A percentile compares a stretch with the other conserved stretches of the same genome.
Conservation (phyloP, 106 monocot species). For the Dendrobium chrysotoxum region DNA sequence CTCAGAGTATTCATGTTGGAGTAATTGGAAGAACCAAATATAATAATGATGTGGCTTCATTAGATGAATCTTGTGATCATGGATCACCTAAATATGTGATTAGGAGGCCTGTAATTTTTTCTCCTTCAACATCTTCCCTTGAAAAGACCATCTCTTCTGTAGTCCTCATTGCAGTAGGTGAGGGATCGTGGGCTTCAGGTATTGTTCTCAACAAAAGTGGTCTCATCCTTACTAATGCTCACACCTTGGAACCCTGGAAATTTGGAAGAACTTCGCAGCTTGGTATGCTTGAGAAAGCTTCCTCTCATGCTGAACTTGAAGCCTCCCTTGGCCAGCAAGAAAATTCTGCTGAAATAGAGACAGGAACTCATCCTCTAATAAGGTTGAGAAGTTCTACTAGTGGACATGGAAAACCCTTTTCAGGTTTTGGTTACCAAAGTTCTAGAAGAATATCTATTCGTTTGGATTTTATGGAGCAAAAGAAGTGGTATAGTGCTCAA, state of each 20-base stretch:
- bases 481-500: slow-evolving; percentile 58
- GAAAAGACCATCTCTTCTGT: slow-evolving; percentile 57
- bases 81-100: not conserved
- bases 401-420: slow-evolving; percentile 13
- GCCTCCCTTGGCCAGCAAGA: not conserved
- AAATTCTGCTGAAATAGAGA: slow-evolving; percentile 5
- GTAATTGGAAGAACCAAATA: slow-evolving; percentile 2
- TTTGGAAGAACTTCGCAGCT: slow-evolving; percentile 50
- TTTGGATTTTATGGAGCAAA: slow-evolving; percentile 37
- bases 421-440: slow-evolving; percentile 22
- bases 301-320: not conserved
- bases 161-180: slow-evolving; percentile 69
- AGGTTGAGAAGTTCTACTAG: slow-evolving; percentile 13
- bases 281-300: slow-evolving; percentile 25
- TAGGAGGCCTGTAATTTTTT: slow-evolving; percentile 8
- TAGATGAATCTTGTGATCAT: not conserved
- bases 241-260: slow-evolving; percentile 90
- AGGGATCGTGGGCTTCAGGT: slow-evolving; percentile 90
- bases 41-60: slow-evolving; percentile 7
- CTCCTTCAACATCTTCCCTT: slow-evolving; percentile 19
- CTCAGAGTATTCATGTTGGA: slow-evolving; percentile 5
- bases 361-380: slow-evolving; percentile 5
- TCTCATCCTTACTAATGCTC: slow-evolving; percentile 90
- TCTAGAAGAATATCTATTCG: slow-evolving; percentile 53
- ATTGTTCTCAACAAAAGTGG: slow-evolving; percentile 69